Percentiles rank a stretch among this genome's conserved stretches.
phyloP scores from a whole-genome alignment of 1,284 basidiomycete species.

The Ceratobasidium sp. region DNA sequence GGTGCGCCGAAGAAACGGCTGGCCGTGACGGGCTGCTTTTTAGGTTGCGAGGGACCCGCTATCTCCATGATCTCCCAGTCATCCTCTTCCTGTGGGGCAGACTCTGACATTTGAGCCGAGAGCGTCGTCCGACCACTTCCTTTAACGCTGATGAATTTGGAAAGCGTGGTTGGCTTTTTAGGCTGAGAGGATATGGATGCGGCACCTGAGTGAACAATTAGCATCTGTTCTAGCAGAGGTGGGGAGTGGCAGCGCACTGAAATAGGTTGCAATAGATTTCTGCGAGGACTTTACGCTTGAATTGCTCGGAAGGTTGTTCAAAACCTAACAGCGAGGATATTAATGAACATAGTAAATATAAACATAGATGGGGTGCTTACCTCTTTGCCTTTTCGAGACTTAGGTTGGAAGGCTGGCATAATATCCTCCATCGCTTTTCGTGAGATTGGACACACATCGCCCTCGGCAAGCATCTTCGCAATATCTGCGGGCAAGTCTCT shows the following conservation, averaged over 20 bases:
- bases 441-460: slow-evolving; percentile 82
- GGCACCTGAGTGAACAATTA: slow-evolving; percentile 15
- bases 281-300: slow-evolving; percentile 55
- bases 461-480: slow-evolving; percentile 71
- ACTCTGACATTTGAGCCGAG: slow-evolving; percentile 24
- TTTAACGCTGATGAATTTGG: slow-evolving; percentile 28
- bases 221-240: slow-evolving; percentile 40
- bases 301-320: slow-evolving; percentile 66
- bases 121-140: slow-evolving; percentile 32
- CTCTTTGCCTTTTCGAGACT: slow-evolving; percentile 53
- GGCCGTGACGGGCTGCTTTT: slow-evolving; percentile 1
- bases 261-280: slow-evolving; percentile 42
- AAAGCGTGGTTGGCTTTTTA: slow-evolving; percentile 16
- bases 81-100: slow-evolving; percentile 24
- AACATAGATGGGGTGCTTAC: slow-evolving; percentile 52
- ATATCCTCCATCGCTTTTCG: slow-evolving; percentile 79
- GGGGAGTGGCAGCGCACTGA: slow-evolving; percentile 2
- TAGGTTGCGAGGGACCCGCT: slow-evolving; percentile 16
- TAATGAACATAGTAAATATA: slow-evolving; percentile 49
- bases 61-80: slow-evolving; percentile 40
- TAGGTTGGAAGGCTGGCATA: slow-evolving; percentile 74
- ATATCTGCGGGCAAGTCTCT: slow-evolving; percentile 47
- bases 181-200: slow-evolving; percentile 47
- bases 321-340: slow-evolving; percentile 52
- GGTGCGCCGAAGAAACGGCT: slow-evolving; percentile 42